Evolutionary conservation across 2,329 filamentous ascomycete genomes (phyloP), one percentile per base, ranked within the genome.

Genomic region (Colletotrichum tamarilloi): DNA sequence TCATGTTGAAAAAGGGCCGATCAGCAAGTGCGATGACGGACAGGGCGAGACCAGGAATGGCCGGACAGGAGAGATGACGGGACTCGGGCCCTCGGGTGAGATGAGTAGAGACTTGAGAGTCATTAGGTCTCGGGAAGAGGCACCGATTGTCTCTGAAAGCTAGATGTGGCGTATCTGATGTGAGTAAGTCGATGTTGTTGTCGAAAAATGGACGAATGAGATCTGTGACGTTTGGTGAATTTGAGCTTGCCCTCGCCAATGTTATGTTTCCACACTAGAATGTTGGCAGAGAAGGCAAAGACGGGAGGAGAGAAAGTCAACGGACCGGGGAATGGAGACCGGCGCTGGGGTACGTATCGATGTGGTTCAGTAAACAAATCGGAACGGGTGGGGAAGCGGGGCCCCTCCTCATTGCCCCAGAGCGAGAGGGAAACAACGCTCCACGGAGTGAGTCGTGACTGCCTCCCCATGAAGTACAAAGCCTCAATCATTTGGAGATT

Each of bases 381-480:
- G 70, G 70, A 73, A 73, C 70, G 14, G 60, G 67, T 66, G 67
- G 70, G 60, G 70, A 70, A 73, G 67, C 52, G 69, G 70, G 59
- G 66, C 49, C 8, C 24, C 38, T 19, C 38, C 14, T 16, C n/a
- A 22, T 22, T 35, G 9, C 24, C 12, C 14, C 32, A 67, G 24
- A 62, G 28, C 35, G 30, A 24, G 55, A 59, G 58, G 59, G 28
- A 72, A 68, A 49, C 42, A 49, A n/a, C 42, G 8, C 42, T 49
- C 42, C 42, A 49, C 42, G n/a, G 42, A 14, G 38, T 42, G 32
- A 35, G 32, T 12, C 11, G 11, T 35, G 16, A 42, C 38, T 42
- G 38, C 38, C 38, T 14, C 30, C 30, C 30, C 30, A 32, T 9
- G 30, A 32, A 32, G 30, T 11, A 14, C 38, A 19, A 42, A 42